phyloP scores from a whole-genome alignment of 768 basidiomycete genomes.

The Rubroboletus pulcherrimus region DNA sequence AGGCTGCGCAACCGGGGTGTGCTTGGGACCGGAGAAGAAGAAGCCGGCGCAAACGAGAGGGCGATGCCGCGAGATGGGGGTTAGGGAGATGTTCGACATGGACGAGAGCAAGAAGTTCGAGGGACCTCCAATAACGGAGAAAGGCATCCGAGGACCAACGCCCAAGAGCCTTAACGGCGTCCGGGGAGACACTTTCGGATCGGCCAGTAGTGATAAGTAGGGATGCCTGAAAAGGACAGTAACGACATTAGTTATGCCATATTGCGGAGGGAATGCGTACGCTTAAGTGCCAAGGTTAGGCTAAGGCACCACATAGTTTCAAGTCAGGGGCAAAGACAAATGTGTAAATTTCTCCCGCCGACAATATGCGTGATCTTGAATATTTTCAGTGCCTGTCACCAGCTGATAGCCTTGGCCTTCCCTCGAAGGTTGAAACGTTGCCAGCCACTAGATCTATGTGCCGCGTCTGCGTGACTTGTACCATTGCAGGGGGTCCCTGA shows the following conservation, averaged over 20 bases:
- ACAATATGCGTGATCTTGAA: background rate
- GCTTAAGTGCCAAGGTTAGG: background rate
- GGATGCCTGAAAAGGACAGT: no score
- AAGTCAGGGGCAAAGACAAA: constrained; percentile 2
- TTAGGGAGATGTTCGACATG: no score
- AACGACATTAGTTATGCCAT: background rate
- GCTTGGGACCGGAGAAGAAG: no score
- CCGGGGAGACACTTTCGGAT: no score
- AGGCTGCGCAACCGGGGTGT: no score
- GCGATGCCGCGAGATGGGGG: no score
- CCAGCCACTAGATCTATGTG: background rate
- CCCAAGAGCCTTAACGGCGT: no score
- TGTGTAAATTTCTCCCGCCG: background rate
- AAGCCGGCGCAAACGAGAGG: no score
- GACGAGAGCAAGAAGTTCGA: no score
- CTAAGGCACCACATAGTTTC: background rate
- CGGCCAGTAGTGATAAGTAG: no score
- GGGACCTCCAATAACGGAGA: no score
- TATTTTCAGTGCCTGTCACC: background rate
- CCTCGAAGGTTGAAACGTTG: background rate
- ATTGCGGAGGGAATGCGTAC: background rate
- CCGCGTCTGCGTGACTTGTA: background rate
- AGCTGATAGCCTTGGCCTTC: background rate
- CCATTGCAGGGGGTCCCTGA: background rate
- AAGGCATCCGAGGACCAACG: no score